A percentile compares a stretch with the other conserved stretches of the same genome.
These are phyloP conservation scores for Alternaria tenuissima DNA, from an alignment of 2,329 filamentous ascomycete genomes.

Conservation along the genomic window DNA sequence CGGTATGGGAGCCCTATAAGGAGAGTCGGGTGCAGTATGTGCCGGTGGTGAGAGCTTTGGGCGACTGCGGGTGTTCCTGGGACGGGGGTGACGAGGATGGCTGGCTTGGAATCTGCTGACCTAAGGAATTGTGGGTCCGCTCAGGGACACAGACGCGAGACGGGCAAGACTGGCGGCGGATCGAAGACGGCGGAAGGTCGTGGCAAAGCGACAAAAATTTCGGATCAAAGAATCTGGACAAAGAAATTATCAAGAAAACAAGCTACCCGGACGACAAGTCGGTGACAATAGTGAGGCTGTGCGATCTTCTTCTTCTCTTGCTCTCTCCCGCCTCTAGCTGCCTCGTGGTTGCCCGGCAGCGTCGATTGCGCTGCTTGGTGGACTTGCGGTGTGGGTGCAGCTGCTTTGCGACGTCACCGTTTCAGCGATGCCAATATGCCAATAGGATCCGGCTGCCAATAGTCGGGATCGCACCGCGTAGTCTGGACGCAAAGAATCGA, in stretches of 20 bases:
- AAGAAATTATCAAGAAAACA: constrained; percentile 4
- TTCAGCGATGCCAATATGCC: constrained; percentile 18
- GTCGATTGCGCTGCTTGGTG: constrained; percentile 18
- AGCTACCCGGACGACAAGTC: constrained; percentile 1
- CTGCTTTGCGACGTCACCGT: constrained; percentile 29
- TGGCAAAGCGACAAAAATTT: constrained; percentile 24
- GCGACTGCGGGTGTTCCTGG: constrained; percentile 17
- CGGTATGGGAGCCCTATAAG: constrained; percentile 6
- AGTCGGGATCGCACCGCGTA: constrained; percentile 6
- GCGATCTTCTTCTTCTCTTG: constrained; percentile 5
- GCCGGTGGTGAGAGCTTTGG: constrained; percentile 17
- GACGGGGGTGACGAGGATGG: constrained; percentile 24
- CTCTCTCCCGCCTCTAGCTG: neutral
- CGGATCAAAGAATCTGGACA: constrained; percentile 16
- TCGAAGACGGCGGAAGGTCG: constrained; percentile 31
- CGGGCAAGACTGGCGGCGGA: neutral
- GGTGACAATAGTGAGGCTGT: constrained; percentile 22
- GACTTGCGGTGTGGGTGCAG: constrained; percentile 28
- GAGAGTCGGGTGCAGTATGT: constrained; percentile 16
- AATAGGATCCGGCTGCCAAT: constrained; percentile 4
- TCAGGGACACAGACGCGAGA: constrained; percentile 6
- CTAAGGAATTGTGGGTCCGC: constrained; percentile 23
- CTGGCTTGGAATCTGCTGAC: constrained; percentile 19
- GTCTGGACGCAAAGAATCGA: neutral
- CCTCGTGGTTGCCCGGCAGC: constrained; percentile 22